Evolutionary conservation across 176 grass and related monocot genomes (phyloP).

Genomic region (Pharus latifolius): DNA sequence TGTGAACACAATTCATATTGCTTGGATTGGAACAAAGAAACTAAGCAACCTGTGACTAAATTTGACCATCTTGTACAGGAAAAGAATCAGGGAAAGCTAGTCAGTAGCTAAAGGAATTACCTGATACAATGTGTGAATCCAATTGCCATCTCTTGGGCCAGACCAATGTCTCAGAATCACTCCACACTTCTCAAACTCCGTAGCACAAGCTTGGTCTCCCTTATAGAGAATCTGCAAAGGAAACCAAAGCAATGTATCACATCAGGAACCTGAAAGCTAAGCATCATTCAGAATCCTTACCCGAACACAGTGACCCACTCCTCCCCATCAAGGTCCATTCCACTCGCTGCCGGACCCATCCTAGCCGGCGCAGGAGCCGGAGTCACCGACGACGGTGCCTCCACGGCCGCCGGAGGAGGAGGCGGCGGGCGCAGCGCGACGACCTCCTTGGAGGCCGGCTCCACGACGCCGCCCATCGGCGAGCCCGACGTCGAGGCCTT

Average conservation of each 20-base stretch:
- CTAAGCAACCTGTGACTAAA: no score
- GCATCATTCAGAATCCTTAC: slow-evolving; percentile 36
- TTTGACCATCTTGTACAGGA: neutral
- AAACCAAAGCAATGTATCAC: neutral
- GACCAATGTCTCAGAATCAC: slow-evolving; percentile 69
- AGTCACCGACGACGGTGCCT: slow-evolving; percentile 44
- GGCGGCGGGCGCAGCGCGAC: slow-evolving; percentile 35
- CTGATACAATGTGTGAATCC: slow-evolving; percentile 92
- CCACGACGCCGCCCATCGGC: slow-evolving; percentile 41
- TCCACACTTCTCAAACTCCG: slow-evolving; percentile 91
- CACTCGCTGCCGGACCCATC: slow-evolving; percentile 18
- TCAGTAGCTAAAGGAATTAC: slow-evolving; percentile 28
- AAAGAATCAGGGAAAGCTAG: neutral
- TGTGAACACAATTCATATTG: no score
- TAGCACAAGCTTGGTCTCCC: slow-evolving; percentile 70
- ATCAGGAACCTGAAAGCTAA: neutral
- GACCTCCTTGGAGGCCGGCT: slow-evolving; percentile 19
- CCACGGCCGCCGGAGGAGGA: slow-evolving; percentile 5
- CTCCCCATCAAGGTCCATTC: slow-evolving; percentile 35
- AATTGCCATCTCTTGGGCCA: slow-evolving; percentile 81
- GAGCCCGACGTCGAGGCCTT: slow-evolving; percentile 9
- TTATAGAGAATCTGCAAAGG: slow-evolving; percentile 45
- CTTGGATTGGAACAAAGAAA: no score
- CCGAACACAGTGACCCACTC: slow-evolving; percentile 95
- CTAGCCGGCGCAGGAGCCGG: slow-evolving; percentile 13